A percentile compares a stretch with the other conserved stretches of the same genome.
These are phyloP conservation scores for Paspalum notatum DNA, from an alignment of 176 grass and related monocot genomes.

Conservation along the genomic window DNA sequence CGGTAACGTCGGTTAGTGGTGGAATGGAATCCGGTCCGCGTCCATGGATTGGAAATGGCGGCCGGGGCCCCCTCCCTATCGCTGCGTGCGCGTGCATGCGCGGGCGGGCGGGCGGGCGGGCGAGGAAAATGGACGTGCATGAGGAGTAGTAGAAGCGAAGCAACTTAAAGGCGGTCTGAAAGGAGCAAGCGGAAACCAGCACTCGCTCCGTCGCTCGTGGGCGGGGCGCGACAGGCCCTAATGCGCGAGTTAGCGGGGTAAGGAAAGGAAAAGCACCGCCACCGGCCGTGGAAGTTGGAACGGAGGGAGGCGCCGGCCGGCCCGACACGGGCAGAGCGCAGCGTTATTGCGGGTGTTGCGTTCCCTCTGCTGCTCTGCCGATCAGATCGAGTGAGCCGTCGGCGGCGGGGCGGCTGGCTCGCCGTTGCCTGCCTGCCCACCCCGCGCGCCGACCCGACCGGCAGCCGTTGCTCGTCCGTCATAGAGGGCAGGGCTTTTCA, in stretches of 20 bases:
- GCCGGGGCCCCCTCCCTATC: not conserved
- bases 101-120: not conserved
- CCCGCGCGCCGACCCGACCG: not conserved
- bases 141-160: conserved; percentile 16
- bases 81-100: not conserved
- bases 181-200: not conserved
- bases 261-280: conserved; percentile 20
- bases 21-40: not conserved
- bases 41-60: conserved; percentile 21
- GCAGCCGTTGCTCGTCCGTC: conserved; percentile 2
- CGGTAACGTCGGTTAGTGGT: conserved; percentile 18
- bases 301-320: not conserved
- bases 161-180: conserved; percentile 55
- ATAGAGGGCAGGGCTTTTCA: conserved; percentile 2
- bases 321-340: not conserved
- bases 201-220: not conserved
- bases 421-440: no score
- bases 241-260: conserved; percentile 30
- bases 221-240: not conserved
- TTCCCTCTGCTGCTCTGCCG: not conserved
- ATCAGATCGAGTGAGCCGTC: no score
- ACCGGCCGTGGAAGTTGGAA: no score
- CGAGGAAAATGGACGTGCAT: conserved; percentile 11
- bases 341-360: not conserved
- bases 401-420: no score